Base-by-base conservation (phyloP, 2,329 filamentous ascomycete genomes). In the Trichophyton schoenleinii region DNA sequence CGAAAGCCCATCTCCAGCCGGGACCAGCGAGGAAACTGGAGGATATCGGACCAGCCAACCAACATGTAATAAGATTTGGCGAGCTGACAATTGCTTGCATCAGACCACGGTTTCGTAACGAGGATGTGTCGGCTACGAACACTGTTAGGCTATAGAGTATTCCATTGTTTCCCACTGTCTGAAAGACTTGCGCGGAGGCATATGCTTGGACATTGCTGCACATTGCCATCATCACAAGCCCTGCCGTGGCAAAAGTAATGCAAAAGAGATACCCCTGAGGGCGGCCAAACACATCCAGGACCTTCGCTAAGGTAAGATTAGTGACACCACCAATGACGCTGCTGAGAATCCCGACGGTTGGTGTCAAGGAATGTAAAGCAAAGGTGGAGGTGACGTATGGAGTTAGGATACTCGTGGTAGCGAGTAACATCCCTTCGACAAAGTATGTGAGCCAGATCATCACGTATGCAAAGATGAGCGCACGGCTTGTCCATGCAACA, bases 1-100 rank as follows among this genome's bases (percentile, higher is more conserved):
- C 85, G 67, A 83, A 87, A 0, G 76, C 83, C 85, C 84, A 87
- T 28, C 81, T 78, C 77, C 80, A 87, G 53, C 78, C 80, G 25
- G 78, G 73, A 0, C 78, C 74, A 0, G 73, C 65, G 55, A 81
- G 72, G 66, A 85, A 82, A 0, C 72, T 71, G 22, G 80, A 71
- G 0, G 81, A 79, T 44, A 83, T 66, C 81, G 85, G 5, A 66
- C 72, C 0, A 66, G 69, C 36, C 81, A 69, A 67, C 70, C 72
- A 59, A 13, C 71, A 77, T 34, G 73, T 71, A 58, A 81, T 74
- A 3, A 57, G 20, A 42, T 71, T 73, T 0, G 79, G 83, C 0
- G 82, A 81, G 13, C 73, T 76, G 36, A 79, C 77, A 63, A 84
- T 78, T 0, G 81, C 82, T 60, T 82, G 78, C 67, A 83, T 79